These are phyloP conservation scores for Aspergillus intermedius DNA, from an alignment of 2,329 filamentous ascomycete species.

Conservation along the genomic window DNA sequence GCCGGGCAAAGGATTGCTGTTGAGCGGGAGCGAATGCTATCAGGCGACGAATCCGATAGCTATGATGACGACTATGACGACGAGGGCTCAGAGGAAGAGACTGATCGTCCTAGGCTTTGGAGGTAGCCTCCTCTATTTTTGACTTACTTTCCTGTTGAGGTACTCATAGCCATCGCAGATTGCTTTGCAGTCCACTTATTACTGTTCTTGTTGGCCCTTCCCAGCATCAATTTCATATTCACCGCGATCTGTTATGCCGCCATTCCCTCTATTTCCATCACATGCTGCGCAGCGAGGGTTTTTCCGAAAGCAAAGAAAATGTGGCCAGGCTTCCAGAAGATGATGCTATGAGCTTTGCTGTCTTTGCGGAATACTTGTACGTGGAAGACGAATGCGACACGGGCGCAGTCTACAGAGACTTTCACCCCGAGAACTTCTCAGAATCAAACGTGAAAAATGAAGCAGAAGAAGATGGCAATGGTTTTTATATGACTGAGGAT, in stretches of 20 bases:
- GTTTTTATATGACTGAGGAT: too few relatives aligned
- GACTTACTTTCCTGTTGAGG: too few relatives aligned
- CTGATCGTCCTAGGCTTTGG: neutral
- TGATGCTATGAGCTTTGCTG: neutral
- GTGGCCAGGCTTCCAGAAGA: constrained; percentile 4
- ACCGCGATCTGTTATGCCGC: neutral
- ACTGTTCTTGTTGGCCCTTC: neutral
- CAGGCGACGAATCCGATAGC: neutral
- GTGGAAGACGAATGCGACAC: neutral
- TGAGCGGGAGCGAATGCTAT: too few relatives aligned
- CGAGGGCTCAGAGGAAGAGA: neutral
- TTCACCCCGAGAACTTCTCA: neutral
- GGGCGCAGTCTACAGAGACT: neutral
- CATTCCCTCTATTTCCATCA: constrained; percentile 1
- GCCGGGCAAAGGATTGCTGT: too few relatives aligned
- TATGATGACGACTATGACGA: neutral
- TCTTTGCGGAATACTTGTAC: constrained; percentile 5
- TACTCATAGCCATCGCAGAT: neutral
- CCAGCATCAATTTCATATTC: neutral
- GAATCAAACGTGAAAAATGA: too few relatives aligned
- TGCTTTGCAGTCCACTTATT: neutral
- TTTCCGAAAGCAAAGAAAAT: neutral
- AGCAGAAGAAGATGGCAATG: too few relatives aligned
- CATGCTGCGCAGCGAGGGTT: neutral
- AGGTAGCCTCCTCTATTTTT: neutral